Base-by-base conservation (phyloP, 2,329 filamentous ascomycete species). In the Neocatenulostroma microsporum region DNA sequence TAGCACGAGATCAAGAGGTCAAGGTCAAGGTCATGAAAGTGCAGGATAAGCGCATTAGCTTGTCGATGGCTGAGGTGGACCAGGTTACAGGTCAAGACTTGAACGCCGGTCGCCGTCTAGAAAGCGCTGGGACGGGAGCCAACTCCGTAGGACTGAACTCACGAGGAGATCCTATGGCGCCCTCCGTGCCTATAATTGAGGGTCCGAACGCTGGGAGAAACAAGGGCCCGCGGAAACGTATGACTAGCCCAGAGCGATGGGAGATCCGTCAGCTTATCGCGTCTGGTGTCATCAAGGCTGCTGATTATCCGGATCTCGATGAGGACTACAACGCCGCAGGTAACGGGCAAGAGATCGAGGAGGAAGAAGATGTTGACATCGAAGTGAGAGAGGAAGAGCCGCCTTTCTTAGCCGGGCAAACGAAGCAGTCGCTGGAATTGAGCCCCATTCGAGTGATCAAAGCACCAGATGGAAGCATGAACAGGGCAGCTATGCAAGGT, bases 51-150 rank as follows among this genome's bases (percentile, higher is more conserved):
- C 75, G 84, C 19, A 80, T 96, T 51, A 88, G 87, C 0, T 66
- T 98, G 5, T 94, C 88, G 0, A 95, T 98, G 88, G 94, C 94
- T 56, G 89, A 95, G 44, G 88, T 95, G 12, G 89, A 98, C 50
- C 91, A 98, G 59, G 73, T 76, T 20, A 88, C 84, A 3, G 91
- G 91, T 5, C 74, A 78, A 54, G 91, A 98, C 54, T 66, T 94
- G 25, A 77, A 81, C 20, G 86, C 88, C 1, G 79, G 88, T 45
- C 74, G 75, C 40, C 73, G 82, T 30, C 76, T 96, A 53, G 80
- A 83, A 20, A 86, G 83, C 2, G 86, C 91, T 51, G 78, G 82
- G 12, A 91, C 89, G 2, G 91, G 91, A 6, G 91, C 91, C 9
- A 98, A 98, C 52, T 83, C 82, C 70, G 80, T 89, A 56, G 78